phyloP scores from a whole-genome alignment of 2,329 filamentous ascomycete genomes.

The Ophiostoma tasmaniense region DNA sequence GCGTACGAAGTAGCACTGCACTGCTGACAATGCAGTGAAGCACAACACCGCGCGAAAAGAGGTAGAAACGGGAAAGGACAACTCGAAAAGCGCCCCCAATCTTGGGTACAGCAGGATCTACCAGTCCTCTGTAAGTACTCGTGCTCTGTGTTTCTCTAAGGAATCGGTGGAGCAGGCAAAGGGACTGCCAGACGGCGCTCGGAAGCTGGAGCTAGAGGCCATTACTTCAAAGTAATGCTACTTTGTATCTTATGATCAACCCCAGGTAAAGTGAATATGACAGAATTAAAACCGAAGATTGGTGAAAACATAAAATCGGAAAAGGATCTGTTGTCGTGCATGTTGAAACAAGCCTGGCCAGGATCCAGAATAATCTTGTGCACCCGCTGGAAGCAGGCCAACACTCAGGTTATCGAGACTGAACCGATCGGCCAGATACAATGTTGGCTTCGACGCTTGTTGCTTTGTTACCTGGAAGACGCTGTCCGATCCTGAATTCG shows the following conservation, averaged over 20 bases:
- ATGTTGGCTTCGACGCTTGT: neutral
- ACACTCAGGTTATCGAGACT: too few relatives aligned
- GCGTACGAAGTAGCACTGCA: neutral
- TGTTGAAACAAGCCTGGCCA: neutral
- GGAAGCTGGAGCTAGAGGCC: neutral
- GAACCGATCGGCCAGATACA: neutral
- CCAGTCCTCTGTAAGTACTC: neutral
- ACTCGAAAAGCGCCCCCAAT: neutral
- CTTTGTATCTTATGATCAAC: too few relatives aligned
- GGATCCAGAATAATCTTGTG: neutral
- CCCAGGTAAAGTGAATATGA: neutral
- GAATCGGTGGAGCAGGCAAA: neutral
- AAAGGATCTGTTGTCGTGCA: neutral
- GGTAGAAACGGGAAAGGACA: slow-evolving; percentile 3
- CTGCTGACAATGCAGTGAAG: neutral
- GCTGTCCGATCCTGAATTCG: neutral
- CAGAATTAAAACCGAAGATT: too few relatives aligned
- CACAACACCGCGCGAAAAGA: neutral
- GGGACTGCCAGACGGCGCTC: neutral
- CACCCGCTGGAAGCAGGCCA: too few relatives aligned
- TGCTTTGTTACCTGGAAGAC: neutral
- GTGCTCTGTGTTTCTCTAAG: neutral
- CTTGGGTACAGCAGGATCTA: neutral
- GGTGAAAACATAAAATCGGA: neutral
- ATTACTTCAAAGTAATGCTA: too few relatives aligned